Base-by-base conservation (phyloP, 768 basidiomycete species). In the Agaricus subrufescens region DNA sequence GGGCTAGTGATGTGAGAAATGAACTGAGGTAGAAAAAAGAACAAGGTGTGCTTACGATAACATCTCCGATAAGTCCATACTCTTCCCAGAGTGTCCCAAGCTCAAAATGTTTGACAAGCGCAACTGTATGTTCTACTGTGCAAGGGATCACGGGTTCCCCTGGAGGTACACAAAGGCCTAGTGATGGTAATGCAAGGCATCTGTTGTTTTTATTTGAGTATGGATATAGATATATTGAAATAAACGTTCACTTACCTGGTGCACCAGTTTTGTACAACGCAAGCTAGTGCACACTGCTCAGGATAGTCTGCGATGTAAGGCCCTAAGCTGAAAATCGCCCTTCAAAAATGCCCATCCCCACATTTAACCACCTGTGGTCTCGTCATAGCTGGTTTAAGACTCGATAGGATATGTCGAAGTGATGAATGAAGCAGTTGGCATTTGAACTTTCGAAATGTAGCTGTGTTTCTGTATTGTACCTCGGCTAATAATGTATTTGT, bases 221-320 rank as follows among this genome's bases (percentile, higher is more conserved):
- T 19, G 19, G 19, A 19, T 19, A 19, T 19, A 19, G 19, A 19
- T 19, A 19, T 2, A 9, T n/a, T 25, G 2, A 19, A 39, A n/a
- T 12, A 31, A 27, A 29, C 7, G 8, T 15, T 2, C 25, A 27
- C 42, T 4, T 34, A 70, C 67, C 62, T 65, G 19, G 65, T 57
- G 55, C 69, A 70, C 67, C 67, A 69, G 2, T 46, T 44, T 48
- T 65, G 61, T 6, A 70, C 65, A 29, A 68, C 57, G 25, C 63
- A 46, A 0, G 67, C 46, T 0, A 70, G 50, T 34, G 54, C 40
- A 2, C 58, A 60, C 56, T 70, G 69, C 56, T 70, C 67, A 0
- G 66, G 67, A 52, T 70, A 70, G 45, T 70, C 68, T 4, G 64
- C 68, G 52, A 70, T 67, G 49, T 66, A 67, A 29, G 66, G 65